Conservation (phyloP, 2,329 filamentous ascomycete species). For the Pyricularia pennisetigena region DNA sequence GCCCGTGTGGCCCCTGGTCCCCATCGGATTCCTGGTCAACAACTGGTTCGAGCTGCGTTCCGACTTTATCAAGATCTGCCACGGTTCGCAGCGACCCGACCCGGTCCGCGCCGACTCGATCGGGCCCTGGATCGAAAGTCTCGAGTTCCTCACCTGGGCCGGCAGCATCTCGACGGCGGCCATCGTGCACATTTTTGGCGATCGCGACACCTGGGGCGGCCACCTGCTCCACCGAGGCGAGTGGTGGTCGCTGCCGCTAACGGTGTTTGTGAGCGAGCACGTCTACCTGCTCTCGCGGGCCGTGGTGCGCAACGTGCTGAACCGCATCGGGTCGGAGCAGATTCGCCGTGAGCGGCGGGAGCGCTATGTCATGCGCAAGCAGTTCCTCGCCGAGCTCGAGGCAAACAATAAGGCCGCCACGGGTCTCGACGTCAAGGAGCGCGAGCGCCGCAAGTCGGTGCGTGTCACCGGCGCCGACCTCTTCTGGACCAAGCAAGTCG, state of each 20-base stretch:
- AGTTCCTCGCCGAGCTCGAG: slow-evolving; percentile 29
- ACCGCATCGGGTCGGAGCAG: slow-evolving; percentile 27
- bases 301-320: slow-evolving; percentile 23
- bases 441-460: slow-evolving; percentile 3
- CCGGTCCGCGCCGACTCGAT: slow-evolving; percentile 64
- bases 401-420: slow-evolving; percentile 26
- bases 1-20: slow-evolving; percentile 66
- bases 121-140: slow-evolving; percentile 60
- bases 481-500: slow-evolving; percentile 32
- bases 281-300: slow-evolving; percentile 53
- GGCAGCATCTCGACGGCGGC: slow-evolving; percentile 64
- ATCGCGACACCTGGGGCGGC: slow-evolving; percentile 34
- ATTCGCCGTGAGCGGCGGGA: slow-evolving; percentile 28
- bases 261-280: slow-evolving; percentile 66
- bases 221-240: slow-evolving; percentile 26
- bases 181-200: slow-evolving; percentile 63
- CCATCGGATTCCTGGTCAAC: slow-evolving; percentile 63
- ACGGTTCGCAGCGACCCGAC: slow-evolving; percentile 61
- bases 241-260: slow-evolving; percentile 57
- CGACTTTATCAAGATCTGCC: slow-evolving; percentile 67
- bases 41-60: slow-evolving; percentile 71
- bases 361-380: slow-evolving; percentile 25
- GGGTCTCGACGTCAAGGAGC: slow-evolving; percentile 18
- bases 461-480: slow-evolving; percentile 17
- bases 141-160: slow-evolving; percentile 61